Base-by-base conservation (phyloP, 495 filamentous ascomycete genomes). In the Talaromyces thailandensis region DNA sequence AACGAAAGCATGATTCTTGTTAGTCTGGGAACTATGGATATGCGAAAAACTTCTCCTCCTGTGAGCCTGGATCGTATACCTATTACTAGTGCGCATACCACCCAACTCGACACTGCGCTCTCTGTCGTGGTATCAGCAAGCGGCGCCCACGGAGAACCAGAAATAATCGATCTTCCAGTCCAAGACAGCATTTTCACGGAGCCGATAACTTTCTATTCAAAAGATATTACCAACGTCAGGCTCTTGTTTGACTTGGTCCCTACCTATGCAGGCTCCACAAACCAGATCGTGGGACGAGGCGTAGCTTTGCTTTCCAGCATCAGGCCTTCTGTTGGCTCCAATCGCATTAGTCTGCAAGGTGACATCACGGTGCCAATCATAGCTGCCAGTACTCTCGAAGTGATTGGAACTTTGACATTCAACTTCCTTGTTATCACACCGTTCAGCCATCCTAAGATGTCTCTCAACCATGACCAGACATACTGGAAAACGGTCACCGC, bases 391-490 rank as follows among this genome's bases (percentile, higher is more conserved):
- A 92, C 88, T 28, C 71, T 98, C 37, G 93, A 97, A 52, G 87
- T 97, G 8, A 96, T 98, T 67, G 94, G 94, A 6, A 84, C 86
- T 9, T 89, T 98, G 66, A 94, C 94, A 61, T 98, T 98, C 82
- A 97, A 96, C 69, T 98, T 98, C 69, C 76, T 96, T 14, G 82
- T 98, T 73, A 90, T 98, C 70, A 98, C 91, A 7, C 93, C 94
- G 23, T 98, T 98, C 76, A 83, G 83, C 9, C 95, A 98, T 70
- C 91, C 91, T 3, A 93, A 94, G 58, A 93, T 98, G 88, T 86
- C 88, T 26, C 86, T 97, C 65, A 91, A 89, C 4, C 88, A 89
- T 24, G 81, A 92, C 56, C 89, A 93, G 69, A 98, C 93, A 6
- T 98, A 98, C 72, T 98, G 94, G 94, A 96, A 91, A 74, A 90